Conservation (phyloP, 1,284 basidiomycete genomes). For the Ganoderma lucidum region DNA sequence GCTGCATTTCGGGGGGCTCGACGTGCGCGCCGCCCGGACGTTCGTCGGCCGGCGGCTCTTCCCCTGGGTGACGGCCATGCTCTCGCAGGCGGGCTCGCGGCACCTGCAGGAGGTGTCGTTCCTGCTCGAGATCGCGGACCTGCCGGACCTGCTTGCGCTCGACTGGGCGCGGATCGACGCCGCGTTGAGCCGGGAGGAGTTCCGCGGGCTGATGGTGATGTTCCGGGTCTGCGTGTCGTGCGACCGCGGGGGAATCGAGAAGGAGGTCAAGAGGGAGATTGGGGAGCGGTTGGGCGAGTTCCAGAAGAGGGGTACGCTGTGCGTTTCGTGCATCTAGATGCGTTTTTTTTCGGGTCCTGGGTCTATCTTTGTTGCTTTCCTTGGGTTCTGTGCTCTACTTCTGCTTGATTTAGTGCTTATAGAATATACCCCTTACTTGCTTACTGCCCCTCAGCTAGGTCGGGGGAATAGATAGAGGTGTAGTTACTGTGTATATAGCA, state of each 20-base stretch:
- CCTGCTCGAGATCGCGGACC: slow-evolving; percentile 40
- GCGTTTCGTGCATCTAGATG: slow-evolving; percentile 38
- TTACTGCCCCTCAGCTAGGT: no score
- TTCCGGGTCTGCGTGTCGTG: slow-evolving; percentile 38
- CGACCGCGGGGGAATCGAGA: slow-evolving; percentile 29
- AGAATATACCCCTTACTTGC: no score
- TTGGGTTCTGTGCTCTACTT: neutral
- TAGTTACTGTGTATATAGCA: no score
- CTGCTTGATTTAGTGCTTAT: no score
- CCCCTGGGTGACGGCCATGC: slow-evolving; percentile 39
- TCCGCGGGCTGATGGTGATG: slow-evolving; percentile 37
- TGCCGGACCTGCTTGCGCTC: slow-evolving; percentile 36
- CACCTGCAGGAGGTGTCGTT: slow-evolving; percentile 38
- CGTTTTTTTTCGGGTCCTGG: neutral
- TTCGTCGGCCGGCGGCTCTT: slow-evolving; percentile 38
- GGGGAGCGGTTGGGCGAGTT: slow-evolving; percentile 34
- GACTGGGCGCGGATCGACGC: slow-evolving; percentile 42
- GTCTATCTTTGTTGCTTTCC: slow-evolving; percentile 2
- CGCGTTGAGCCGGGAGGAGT: slow-evolving; percentile 38
- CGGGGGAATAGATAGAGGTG: no score
- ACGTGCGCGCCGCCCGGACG: slow-evolving; percentile 36
- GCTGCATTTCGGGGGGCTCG: slow-evolving; percentile 41
- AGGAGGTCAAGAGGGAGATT: slow-evolving; percentile 35
- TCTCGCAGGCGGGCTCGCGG: slow-evolving; percentile 36
- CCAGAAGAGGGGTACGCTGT: slow-evolving; percentile 36